phyloP scores from a whole-genome alignment of 345 rosid species.

The Gossypioides kirkii region DNA sequence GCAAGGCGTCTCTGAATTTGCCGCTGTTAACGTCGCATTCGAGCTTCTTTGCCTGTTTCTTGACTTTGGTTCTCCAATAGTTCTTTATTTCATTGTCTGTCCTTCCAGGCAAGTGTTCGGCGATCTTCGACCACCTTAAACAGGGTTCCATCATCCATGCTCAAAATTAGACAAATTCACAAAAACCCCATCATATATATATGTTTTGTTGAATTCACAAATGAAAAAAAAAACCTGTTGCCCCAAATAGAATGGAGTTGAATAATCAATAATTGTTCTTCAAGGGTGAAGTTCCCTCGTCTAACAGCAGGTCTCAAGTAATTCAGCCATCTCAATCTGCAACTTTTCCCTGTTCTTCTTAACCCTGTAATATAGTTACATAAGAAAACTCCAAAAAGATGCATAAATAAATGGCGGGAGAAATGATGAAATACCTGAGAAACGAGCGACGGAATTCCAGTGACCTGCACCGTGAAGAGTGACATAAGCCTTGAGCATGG shows the following conservation, averaged over 20 bases:
- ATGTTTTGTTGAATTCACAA: neutral
- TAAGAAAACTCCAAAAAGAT: neutral
- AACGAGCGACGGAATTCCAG: conserved; percentile 69
- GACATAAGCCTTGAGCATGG: conserved; percentile 50
- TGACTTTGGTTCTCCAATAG: conserved; percentile 91
- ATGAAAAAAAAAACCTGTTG: conserved; percentile 40
- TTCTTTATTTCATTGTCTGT: conserved; percentile 91
- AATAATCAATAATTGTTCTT: conserved; percentile 73
- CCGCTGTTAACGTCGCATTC: conserved; percentile 75
- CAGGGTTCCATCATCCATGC: neutral
- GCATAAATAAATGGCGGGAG: neutral
- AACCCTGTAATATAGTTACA: conserved; percentile 39
- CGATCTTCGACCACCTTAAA: conserved; percentile 88
- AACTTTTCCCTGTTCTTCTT: conserved; percentile 84
- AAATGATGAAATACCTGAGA: conserved; percentile 33
- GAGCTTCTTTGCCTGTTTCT: conserved; percentile 78
- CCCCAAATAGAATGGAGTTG: conserved; percentile 87
- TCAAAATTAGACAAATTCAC: neutral
- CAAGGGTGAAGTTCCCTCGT: conserved; percentile 69
- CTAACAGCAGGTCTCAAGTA: conserved; percentile 75
- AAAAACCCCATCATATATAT: neutral
- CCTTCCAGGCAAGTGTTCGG: conserved; percentile 74
- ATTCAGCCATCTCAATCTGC: conserved; percentile 85
- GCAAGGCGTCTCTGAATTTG: conserved; percentile 71
- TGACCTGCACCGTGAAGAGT: conserved; percentile 70